phyloP scores from a whole-genome alignment of 2,329 filamentous ascomycete species.

The Fusarium nygamai region DNA sequence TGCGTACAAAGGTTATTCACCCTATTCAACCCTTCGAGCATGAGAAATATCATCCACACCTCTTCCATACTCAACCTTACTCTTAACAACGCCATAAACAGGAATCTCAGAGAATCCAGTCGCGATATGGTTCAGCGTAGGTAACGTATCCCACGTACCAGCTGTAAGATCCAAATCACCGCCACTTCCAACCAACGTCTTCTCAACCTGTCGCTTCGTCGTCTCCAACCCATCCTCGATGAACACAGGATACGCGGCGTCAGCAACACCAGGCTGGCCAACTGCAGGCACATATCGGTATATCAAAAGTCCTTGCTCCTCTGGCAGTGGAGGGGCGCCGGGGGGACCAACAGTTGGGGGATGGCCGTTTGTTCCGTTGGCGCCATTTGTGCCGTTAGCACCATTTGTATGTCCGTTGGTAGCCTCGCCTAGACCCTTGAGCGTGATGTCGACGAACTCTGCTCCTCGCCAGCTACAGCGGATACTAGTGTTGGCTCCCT shows the following conservation, averaged over 20 bases:
- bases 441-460: conserved; percentile 3
- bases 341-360: neutral
- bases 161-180: neutral
- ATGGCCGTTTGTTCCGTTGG: neutral
- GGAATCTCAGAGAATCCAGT: conserved; percentile 28
- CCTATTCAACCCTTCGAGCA: conserved; percentile 20
- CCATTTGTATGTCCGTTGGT: neutral
- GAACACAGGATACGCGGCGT: conserved; percentile 9
- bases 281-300: conserved; percentile 19
- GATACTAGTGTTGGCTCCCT: neutral
- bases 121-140: conserved; percentile 31
- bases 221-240: neutral
- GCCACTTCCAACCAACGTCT: neutral
- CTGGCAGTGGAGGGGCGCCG: conserved; percentile 21
- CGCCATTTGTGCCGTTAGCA: neutral
- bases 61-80: conserved; percentile 14
- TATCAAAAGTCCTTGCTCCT: neutral
- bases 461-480: conserved; percentile 25
- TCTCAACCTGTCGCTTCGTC: conserved; percentile 8
- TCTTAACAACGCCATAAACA: conserved; percentile 21
- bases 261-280: neutral
- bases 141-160: conserved; percentile 18
- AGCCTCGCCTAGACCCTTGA: neutral
- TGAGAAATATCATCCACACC: conserved; percentile 24
- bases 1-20: neutral